These are phyloP conservation scores for Ballota nigra DNA, from an alignment of 257 asterid genomes.

Conservation along the genomic window DNA sequence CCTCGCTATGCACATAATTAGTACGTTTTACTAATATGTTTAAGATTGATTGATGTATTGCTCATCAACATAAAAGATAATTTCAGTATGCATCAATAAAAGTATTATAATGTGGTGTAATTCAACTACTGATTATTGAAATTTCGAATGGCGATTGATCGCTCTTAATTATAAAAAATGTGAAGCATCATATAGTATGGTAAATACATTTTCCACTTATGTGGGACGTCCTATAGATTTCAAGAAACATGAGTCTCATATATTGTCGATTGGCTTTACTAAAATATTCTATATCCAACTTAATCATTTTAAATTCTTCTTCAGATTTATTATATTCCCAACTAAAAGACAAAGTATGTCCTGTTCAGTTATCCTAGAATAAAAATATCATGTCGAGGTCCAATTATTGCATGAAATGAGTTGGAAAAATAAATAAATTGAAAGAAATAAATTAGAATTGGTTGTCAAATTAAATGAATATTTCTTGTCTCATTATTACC, in stretches of 20 bases:
- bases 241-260: not conserved
- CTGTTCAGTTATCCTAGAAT: not conserved
- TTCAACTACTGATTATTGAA: no score
- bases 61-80: no score
- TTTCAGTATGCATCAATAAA: no score
- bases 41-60: no score
- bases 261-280: not conserved
- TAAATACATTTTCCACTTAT: no score
- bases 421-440: not conserved
- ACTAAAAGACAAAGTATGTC: not conserved
- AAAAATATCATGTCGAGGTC: not conserved
- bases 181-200: no score
- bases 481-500: not conserved
- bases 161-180: no score
- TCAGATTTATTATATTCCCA: not conserved
- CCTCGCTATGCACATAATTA: no score
- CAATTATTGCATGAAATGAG: not conserved
- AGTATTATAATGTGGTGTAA: no score
- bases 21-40: no score
- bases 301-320: not conserved
- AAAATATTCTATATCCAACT: not conserved
- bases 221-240: not conserved
- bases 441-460: not conserved
- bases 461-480: not conserved
- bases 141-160: no score